phyloP scores from a whole-genome alignment of 2,329 filamentous ascomycete species.

The Ophiostoma pallidulum region DNA sequence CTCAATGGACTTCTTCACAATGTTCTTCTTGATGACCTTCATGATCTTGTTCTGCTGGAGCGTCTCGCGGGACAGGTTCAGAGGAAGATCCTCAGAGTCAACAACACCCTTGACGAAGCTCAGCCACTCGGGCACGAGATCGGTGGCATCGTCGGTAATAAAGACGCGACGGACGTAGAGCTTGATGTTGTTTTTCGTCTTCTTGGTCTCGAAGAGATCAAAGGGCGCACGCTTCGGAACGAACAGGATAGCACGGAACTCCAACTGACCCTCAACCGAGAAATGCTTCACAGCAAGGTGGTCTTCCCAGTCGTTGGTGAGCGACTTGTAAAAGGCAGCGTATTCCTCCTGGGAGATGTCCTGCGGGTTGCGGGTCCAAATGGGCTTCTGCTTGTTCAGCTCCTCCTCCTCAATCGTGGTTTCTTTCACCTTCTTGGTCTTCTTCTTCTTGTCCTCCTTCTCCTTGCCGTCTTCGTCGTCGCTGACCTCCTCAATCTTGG shows the following conservation, averaged over 20 bases:
- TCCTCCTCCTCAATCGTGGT: slow-evolving; percentile 98
- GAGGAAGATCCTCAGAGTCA: slow-evolving; percentile 97
- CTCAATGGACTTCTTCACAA: slow-evolving; percentile 99
- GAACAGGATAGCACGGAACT: slow-evolving; percentile 99
- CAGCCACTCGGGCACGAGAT: slow-evolving; percentile 98
- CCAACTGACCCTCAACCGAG: slow-evolving; percentile 99
- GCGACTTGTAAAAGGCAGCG: slow-evolving; percentile 98
- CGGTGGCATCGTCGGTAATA: slow-evolving; percentile 98
- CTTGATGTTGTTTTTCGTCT: slow-evolving; percentile 99
- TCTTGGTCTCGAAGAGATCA: slow-evolving; percentile 99
- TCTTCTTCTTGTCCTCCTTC: slow-evolving; percentile 73
- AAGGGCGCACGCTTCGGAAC: slow-evolving; percentile 99
- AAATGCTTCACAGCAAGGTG: slow-evolving; percentile 99
- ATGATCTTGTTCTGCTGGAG: slow-evolving; percentile 99
- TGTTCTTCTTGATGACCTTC: slow-evolving; percentile 99
- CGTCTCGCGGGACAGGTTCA: slow-evolving; percentile 99
- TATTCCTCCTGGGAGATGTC: slow-evolving; percentile 97
- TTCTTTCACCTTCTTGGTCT: slow-evolving; percentile 99
- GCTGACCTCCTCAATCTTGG: slow-evolving; percentile 87
- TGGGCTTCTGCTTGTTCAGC: slow-evolving; percentile 99
- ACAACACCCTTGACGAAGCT: slow-evolving; percentile 99
- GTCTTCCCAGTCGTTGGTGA: slow-evolving; percentile 99
- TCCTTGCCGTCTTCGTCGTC: slow-evolving; percentile 75
- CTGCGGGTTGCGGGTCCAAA: slow-evolving; percentile 96
- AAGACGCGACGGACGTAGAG: slow-evolving; percentile 99